Percentiles rank a stretch among this genome's conserved stretches.
Conservation (phyloP, 2,329 filamentous ascomycete species). For the Monosporascus ibericus region DNA sequence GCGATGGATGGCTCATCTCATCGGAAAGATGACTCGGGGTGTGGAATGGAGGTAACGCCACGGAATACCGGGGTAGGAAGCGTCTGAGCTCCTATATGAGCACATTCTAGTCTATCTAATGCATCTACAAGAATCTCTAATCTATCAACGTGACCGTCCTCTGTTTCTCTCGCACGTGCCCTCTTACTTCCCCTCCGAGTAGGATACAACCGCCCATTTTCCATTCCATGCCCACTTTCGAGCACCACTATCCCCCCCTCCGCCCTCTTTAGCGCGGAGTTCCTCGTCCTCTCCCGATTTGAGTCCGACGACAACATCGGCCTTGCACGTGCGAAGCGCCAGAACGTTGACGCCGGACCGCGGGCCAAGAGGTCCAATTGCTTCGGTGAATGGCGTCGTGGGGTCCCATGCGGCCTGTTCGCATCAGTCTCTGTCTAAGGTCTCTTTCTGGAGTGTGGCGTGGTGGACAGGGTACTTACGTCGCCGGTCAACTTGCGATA, state of each 20-base stretch:
- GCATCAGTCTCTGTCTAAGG: not conserved
- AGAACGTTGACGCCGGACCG: constrained; percentile 78
- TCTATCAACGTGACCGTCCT: not conserved
- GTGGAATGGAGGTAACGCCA: too few species aligned
- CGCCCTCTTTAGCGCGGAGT: constrained; percentile 60
- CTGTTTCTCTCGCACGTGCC: too few species aligned
- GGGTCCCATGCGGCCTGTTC: constrained; percentile 70
- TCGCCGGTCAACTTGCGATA: constrained; percentile 90
- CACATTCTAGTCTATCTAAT: not conserved
- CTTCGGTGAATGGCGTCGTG: constrained; percentile 77
- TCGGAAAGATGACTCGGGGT: too few species aligned
- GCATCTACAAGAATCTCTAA: not conserved
- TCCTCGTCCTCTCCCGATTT: constrained; percentile 75
- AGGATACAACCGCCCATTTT: constrained; percentile 93
- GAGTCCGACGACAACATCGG: constrained; percentile 90
- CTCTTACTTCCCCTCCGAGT: constrained; percentile 59
- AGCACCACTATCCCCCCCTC: constrained; percentile 63
- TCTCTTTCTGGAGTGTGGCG: not conserved
- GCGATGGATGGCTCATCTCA: too few species aligned
- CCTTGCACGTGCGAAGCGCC: constrained; percentile 90
- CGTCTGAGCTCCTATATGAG: too few species aligned
- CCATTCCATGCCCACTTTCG: constrained; percentile 93
- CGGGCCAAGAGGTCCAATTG: constrained; percentile 79
- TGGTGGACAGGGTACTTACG: constrained; percentile 45
- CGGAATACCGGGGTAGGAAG: too few species aligned